Conservation (phyloP, 2,329 filamentous ascomycete genomes). For the Fusarium siculi region DNA sequence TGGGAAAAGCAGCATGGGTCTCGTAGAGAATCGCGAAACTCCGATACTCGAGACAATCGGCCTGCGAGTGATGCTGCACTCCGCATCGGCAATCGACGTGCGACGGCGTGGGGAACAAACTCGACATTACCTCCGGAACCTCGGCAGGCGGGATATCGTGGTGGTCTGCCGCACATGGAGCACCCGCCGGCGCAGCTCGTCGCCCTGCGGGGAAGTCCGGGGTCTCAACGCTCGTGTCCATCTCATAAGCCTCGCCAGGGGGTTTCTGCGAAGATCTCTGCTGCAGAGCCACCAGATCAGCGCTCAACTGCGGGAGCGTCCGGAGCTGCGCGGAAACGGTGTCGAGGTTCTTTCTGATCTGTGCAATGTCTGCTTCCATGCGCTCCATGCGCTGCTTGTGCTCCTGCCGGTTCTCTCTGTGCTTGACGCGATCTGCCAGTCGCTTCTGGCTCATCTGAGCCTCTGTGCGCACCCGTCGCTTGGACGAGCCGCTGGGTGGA, state of each 20-base stretch:
- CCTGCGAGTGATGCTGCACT: constrained; percentile 36
- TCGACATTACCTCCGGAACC: constrained; percentile 9
- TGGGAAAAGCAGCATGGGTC: constrained; percentile 37
- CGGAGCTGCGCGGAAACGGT: constrained; percentile 33
- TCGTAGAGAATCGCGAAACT: constrained; percentile 42
- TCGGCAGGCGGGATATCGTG: constrained; percentile 14
- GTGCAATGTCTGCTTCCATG: constrained; percentile 41
- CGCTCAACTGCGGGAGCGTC: constrained; percentile 16
- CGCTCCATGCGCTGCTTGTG: constrained; percentile 42
- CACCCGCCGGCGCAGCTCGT: background rate
- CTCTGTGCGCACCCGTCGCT: constrained; percentile 38
- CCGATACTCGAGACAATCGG: constrained; percentile 41
- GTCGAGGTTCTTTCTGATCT: constrained; percentile 37
- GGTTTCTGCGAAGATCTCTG: constrained; percentile 20
- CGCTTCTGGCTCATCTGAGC: constrained; percentile 44
- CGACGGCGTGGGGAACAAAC: constrained; percentile 19
- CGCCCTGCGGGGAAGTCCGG: constrained; percentile 17
- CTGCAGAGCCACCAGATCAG: constrained; percentile 23
- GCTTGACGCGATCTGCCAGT: constrained; percentile 41
- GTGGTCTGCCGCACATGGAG: constrained; percentile 5
- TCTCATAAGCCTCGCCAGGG: constrained; percentile 17
- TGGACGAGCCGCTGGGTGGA: constrained; percentile 27
- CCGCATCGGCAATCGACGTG: constrained; percentile 43
- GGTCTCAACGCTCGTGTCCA: constrained; percentile 1
- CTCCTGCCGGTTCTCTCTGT: constrained; percentile 41